These are phyloP conservation scores for Leccinum subtestaceum DNA, from an alignment of 768 basidiomycete genomes.

Conservation along the genomic window DNA sequence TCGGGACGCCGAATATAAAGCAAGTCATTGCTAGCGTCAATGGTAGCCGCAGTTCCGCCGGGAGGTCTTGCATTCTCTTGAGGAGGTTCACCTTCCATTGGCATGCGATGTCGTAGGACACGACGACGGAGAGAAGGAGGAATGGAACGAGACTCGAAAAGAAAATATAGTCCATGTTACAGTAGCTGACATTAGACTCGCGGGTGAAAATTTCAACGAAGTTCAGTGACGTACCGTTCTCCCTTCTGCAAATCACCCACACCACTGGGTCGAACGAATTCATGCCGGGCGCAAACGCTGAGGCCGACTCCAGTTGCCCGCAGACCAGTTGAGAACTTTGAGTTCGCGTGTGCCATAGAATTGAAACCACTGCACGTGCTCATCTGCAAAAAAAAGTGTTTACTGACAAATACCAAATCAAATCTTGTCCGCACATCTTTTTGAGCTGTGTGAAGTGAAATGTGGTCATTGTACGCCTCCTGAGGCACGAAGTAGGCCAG, in stretches of 20 bases:
- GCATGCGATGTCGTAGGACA: not conserved
- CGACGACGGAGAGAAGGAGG: not conserved
- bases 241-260: not conserved
- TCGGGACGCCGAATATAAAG: not conserved
- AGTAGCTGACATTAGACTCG: not conserved
- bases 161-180: not conserved
- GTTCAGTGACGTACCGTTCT: not conserved
- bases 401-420: not conserved
- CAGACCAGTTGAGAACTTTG: not conserved
- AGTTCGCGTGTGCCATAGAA: not conserved
- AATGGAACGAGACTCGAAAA: not conserved
- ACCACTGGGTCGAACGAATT: not conserved
- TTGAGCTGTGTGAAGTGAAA: not conserved
- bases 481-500: not conserved
- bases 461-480: not conserved
- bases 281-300: not conserved
- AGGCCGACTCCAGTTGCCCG: not conserved
- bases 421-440: not conserved
- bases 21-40: not conserved
- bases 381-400: not conserved
- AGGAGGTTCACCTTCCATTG: not conserved
- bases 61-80: not conserved
- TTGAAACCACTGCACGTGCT: not conserved
- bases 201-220: not conserved
- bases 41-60: not conserved